phyloP scores from a whole-genome alignment of 768 basidiomycete genomes.

The Leucosporidium creatinivorum region DNA sequence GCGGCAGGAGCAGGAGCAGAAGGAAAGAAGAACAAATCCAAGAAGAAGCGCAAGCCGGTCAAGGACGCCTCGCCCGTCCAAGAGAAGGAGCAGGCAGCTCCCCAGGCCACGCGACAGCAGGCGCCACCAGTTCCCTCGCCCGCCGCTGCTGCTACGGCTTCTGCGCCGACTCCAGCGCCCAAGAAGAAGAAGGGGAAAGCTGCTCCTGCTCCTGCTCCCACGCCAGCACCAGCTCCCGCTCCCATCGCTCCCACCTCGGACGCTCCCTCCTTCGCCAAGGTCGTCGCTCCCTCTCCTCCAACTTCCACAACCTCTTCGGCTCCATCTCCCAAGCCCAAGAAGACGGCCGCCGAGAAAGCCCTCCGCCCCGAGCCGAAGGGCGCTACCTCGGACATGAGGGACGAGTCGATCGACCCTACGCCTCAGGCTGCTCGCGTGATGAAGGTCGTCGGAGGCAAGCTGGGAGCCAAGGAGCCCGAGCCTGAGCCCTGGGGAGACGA shows the following conservation, averaged over 20 bases:
- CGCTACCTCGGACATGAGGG: constrained; percentile 17
- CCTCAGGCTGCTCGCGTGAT: constrained; percentile 14
- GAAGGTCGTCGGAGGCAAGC: constrained; percentile 28
- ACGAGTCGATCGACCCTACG: constrained; percentile 13
- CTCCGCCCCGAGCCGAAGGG: not conserved
- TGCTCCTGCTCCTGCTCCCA: not conserved
- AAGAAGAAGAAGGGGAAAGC: constrained; percentile 1
- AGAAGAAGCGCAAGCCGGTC: constrained; percentile 15
- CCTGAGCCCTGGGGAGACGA: not conserved
- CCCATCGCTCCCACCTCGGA: not conserved
- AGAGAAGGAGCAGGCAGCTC: not conserved
- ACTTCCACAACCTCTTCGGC: not conserved
- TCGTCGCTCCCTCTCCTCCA: not conserved
- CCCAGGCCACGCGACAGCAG: too few species aligned
- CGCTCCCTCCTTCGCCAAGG: constrained; percentile 1
- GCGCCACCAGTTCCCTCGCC: too few species aligned
- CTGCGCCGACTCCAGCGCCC: not conserved
- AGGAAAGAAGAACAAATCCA: constrained; percentile 13
- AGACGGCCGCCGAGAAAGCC: not conserved
- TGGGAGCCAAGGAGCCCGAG: constrained; percentile 7
- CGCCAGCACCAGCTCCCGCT: not conserved
- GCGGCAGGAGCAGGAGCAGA: not conserved
- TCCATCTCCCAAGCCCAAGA: not conserved
- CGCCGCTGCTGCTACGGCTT: not conserved
- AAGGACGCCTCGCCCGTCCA: not conserved